Evolutionary conservation across 805 yeast genomes (phyloP).

Genomic region (Starmerella kuoi): DNA sequence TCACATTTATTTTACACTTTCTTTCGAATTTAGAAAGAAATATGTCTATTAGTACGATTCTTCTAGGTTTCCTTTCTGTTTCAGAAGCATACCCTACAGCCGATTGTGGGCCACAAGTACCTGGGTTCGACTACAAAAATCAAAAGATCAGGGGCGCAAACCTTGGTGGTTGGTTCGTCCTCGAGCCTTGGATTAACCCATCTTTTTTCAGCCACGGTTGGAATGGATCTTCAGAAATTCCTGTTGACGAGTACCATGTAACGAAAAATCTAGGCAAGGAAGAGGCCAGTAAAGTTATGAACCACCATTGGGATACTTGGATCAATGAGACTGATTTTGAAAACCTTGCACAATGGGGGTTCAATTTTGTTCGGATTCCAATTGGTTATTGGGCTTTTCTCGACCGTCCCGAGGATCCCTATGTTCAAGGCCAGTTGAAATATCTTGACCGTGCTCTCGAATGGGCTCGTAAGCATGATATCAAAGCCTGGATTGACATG

Average conservation of each 20-base stretch:
- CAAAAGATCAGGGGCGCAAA: conserved; percentile 40
- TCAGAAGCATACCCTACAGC: no score
- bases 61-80: no score
- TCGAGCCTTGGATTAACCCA: conserved; percentile 81
- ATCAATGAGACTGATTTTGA: conserved; percentile 60
- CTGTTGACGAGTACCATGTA: conserved; percentile 75
- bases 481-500: conserved; percentile 80
- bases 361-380: conserved; percentile 81
- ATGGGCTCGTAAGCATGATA: conserved; percentile 53
- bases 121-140: conserved; percentile 25
- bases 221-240: conserved; percentile 32
- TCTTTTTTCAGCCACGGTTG: conserved; percentile 31
- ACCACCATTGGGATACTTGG: conserved; percentile 69
- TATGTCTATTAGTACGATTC: no score
- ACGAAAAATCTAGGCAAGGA: conserved; percentile 48
- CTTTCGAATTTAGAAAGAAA: no score
- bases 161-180: conserved; percentile 81
- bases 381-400: conserved; percentile 91
- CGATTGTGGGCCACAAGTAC: conserved; percentile 10
- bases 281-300: conserved; percentile 40
- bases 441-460: conserved; percentile 64
- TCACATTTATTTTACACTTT: no score
- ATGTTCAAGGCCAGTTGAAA: conserved; percentile 65
- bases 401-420: conserved; percentile 56
- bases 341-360: conserved; percentile 34